These are phyloP conservation scores for Isabelozyma heimii DNA, from an alignment of 805 yeast species.

Conservation along the genomic window DNA sequence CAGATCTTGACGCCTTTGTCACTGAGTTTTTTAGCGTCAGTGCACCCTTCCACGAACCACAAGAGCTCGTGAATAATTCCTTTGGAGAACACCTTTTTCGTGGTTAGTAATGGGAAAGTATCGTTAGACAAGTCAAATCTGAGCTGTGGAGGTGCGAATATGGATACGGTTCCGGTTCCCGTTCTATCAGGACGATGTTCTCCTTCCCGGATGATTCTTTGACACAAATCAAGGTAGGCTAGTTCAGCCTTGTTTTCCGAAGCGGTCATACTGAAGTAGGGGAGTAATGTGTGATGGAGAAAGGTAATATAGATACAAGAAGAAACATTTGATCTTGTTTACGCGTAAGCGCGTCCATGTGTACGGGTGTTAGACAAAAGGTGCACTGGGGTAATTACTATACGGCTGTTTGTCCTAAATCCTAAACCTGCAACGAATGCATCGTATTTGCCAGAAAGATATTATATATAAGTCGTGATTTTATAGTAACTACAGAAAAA, in stretches of 20 bases:
- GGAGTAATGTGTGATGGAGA: not conserved
- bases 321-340: not conserved
- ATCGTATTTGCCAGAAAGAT: too few species aligned
- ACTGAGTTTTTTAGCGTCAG: slow-evolving; percentile 76
- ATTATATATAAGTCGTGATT: too few species aligned
- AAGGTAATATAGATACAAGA: not conserved
- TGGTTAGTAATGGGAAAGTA: slow-evolving; percentile 83
- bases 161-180: slow-evolving; percentile 89
- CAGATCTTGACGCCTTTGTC: slow-evolving; percentile 93
- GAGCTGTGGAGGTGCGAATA: slow-evolving; percentile 95
- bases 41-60: slow-evolving; percentile 90
- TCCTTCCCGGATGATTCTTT: slow-evolving; percentile 74
- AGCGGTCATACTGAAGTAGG: slow-evolving; percentile 16
- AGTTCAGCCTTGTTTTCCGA: slow-evolving; percentile 60
- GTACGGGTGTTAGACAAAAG: not conserved
- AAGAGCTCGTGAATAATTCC: slow-evolving; percentile 87
- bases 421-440: too few species aligned
- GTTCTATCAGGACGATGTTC: slow-evolving; percentile 94
- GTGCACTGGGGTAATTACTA: not conserved
- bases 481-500: too few species aligned
- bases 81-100: slow-evolving; percentile 86
- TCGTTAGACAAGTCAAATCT: slow-evolving; percentile 75
- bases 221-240: slow-evolving; percentile 82
- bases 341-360: not conserved
- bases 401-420: too few species aligned